These are phyloP conservation scores for Metarhizium sp. DNA, from an alignment of 2,329 filamentous ascomycete species.

Conservation along the genomic window DNA sequence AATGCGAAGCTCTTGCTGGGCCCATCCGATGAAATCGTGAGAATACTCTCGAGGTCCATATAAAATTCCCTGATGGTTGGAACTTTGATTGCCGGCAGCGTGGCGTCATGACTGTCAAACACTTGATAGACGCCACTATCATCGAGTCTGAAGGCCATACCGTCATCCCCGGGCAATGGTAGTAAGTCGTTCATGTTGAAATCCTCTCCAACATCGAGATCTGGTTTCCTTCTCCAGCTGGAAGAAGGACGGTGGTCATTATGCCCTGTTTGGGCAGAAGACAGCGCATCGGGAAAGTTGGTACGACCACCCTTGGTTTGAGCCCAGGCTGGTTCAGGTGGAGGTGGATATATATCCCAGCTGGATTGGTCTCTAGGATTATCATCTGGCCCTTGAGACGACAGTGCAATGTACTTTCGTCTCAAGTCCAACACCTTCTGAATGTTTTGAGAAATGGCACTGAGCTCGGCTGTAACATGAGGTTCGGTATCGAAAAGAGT, in stretches of 20 bases:
- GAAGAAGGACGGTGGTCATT: constrained; percentile 23
- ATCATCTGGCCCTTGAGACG: constrained; percentile 69
- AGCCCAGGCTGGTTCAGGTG: constrained; percentile 81
- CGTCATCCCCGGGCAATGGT: constrained; percentile 61
- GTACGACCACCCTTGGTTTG: constrained; percentile 16
- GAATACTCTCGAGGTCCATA: constrained; percentile 80
- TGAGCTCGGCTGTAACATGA: constrained; percentile 74
- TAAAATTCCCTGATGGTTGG: constrained; percentile 93
- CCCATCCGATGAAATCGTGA: constrained; percentile 86
- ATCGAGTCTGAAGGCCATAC: constrained; percentile 72
- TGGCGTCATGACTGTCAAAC: constrained; percentile 58
- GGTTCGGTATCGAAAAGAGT: constrained; percentile 65
- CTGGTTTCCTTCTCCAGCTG: constrained; percentile 65
- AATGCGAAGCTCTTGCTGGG: constrained; percentile 97
- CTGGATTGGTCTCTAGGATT: constrained; percentile 78
- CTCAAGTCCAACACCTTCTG: constrained; percentile 81
- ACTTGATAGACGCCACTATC: constrained; percentile 86
- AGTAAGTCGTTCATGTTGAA: constrained; percentile 73
- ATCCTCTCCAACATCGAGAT: constrained; percentile 84
- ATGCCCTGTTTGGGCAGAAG: not conserved
- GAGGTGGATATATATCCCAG: constrained; percentile 87
- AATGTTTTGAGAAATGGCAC: constrained; percentile 80
- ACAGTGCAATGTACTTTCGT: constrained; percentile 80
- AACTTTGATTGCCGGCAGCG: constrained; percentile 67
- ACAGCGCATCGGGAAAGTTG: constrained; percentile 7